Evolutionary conservation across 805 yeast species (phyloP), one percentile per base, ranked within the genome.

Genomic region (Candida morakotiae): DNA sequence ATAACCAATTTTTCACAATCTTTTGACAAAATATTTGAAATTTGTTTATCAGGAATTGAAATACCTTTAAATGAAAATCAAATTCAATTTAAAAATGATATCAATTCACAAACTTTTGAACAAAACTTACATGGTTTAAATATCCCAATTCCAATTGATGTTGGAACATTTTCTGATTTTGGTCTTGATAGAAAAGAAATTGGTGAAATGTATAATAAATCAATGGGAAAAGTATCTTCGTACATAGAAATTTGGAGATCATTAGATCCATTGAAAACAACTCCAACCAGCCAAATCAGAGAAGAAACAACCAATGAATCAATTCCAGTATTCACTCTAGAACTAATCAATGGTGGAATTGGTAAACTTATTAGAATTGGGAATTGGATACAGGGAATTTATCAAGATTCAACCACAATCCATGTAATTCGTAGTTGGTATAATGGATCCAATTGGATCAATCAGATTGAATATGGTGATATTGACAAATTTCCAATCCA

Each of bases 181-280:
- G 65, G 71, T 6, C 50, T 53, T 9, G 68, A 67, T 34, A 59
- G 80, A 29, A 60, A 61, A 37, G 84, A 78, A 47, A 65, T 67
- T 0, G 80, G 80, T 0, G 44, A 43, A 4, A 75, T 77, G 81
- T 14, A 22, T 16, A 72, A 75, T 44, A 69, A 73, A 1, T 65
- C 43, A 1, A 62, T 75, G 1, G 70, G 71, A 0, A 45, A 47
- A n/a, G 46, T 54, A 3, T 71, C 68, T 38, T 60, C 60, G 9
- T 78, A 75, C 42, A 56, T 71, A 25, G 83, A 78, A 52, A 61
- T 73, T 18, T 78, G 84, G 84, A 52, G 73, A 45, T 62, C 73
- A 15, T 45, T 77, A 22, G 71, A 73, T 45, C 67, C 75, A 1
- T 37, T 46, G n/a, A 38, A 46, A 9, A 48, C 62, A 23, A 40